Percentiles rank a stretch among this genome's conserved stretches.
Evolutionary conservation across 805 yeast species (phyloP).

Genomic region (Hemisphaericaspora nanyangensis): DNA sequence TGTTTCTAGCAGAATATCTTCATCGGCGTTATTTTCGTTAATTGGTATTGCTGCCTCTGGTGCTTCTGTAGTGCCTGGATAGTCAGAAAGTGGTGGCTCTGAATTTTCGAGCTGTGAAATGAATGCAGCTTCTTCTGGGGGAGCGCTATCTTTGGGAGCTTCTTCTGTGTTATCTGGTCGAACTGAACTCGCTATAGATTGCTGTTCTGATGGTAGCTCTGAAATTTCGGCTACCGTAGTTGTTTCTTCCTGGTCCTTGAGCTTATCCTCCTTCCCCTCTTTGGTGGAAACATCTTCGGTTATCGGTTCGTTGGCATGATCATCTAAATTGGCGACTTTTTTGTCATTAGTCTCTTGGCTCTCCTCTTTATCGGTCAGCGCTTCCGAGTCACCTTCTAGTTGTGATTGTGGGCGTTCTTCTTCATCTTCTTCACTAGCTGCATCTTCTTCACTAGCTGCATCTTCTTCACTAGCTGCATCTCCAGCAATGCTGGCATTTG

Average conservation of each 20-base stretch:
- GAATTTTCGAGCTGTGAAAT: not conserved
- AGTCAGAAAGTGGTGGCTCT: not conserved
- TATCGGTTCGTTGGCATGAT: not conserved
- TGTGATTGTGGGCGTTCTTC: not conserved
- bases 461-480: not conserved
- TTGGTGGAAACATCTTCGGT: too few relatives aligned
- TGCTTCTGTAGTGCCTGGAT: not conserved
- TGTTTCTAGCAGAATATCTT: not conserved
- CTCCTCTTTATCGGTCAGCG: not conserved
- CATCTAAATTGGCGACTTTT: not conserved
- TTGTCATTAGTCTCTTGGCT: not conserved
- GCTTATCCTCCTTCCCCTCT: not conserved
- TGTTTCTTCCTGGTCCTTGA: not conserved
- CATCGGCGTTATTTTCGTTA: not conserved
- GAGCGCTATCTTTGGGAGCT: too few relatives aligned
- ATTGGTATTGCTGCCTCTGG: not conserved
- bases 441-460: not conserved
- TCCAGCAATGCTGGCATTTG: too few relatives aligned
- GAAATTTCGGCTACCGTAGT: not conserved
- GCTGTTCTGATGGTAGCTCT: not conserved
- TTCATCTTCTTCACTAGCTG: not conserved
- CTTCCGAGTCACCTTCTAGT: not conserved
- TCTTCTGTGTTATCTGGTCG: too few relatives aligned
- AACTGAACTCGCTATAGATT: not conserved
- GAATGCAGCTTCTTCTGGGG: too few relatives aligned